Evolutionary conservation across 108 stramenopile species (phyloP), one percentile per base, ranked within the genome.

Genomic region (Chaetoceros tenuissimus): DNA sequence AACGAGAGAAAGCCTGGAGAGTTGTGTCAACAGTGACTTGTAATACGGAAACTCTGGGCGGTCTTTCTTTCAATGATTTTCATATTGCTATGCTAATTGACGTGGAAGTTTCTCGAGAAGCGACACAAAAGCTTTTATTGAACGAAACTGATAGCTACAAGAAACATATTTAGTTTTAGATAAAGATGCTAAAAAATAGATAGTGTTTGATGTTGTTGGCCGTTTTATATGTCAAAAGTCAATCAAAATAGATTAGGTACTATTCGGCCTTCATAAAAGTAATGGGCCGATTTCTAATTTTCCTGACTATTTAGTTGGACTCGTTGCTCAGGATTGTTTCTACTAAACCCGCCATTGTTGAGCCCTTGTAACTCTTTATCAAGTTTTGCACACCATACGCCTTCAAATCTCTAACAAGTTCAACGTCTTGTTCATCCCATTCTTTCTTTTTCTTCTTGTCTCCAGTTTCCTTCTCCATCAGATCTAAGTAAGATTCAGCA

Each of bases 381-480:
- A 82, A 61, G 28, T 78, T 60, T 24, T 74, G 73, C 10, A 78
- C 82, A 28, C 82, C 84, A 59, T 70, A 78, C 58, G 72, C 68
- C 24, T 82, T 69, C 28, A 90, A 56, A 48, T 86, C 80, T 31
- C 79, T 73, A 22, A 84, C 89, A 16, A 89, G 82, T 40, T 69
- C 63, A 18, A 63, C 59, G 46, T 78, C 72, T 44, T 84, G 71
- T 24, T 84, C 89, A 27, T 90, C 89, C 0, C 59, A 40, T 17
- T 66, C 66, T 21, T 68, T 53, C 48, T 79, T 82, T 43, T 64
- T 64, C 2, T 46, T 27, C 28, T 40, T 26, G 26, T 44, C 40
- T 40, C 24, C 1, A n/a, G 52, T 44, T 1, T 58, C 48, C 22
- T 52, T 57, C 0, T 73, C 73, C 25, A 81, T 60, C 51, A 72